phyloP scores from a whole-genome alignment of 176 grass and related monocot genomes.

The Musa beccarii region DNA sequence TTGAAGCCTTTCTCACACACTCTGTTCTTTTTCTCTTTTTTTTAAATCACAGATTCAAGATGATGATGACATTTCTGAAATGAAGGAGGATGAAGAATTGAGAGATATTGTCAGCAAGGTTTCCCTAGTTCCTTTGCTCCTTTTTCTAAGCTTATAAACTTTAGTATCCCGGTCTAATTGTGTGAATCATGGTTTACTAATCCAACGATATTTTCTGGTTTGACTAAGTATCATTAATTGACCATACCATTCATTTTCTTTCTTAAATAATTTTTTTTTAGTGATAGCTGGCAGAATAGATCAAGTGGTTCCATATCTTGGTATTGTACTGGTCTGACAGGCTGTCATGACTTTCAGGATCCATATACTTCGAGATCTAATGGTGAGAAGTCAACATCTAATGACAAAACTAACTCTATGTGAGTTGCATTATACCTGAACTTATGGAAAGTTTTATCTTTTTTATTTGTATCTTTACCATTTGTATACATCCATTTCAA shows the following conservation, averaged over 20 bases:
- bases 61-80: conserved; percentile 65
- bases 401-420: conserved; percentile 45
- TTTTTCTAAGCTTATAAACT: not conserved
- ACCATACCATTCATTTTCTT: too few species aligned
- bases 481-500: too few species aligned
- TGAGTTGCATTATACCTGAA: conserved; percentile 25
- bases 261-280: too few species aligned
- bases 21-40: not conserved
- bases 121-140: not conserved
- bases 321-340: too few species aligned
- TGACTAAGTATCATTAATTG: too few species aligned
- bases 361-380: conserved; percentile 42
- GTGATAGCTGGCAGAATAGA: too few species aligned
- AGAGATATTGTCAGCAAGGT: conserved; percentile 50
- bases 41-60: conserved; percentile 33
- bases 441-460: conserved; percentile 4
- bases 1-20: not conserved
- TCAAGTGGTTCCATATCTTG: too few species aligned
- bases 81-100: conserved; percentile 81
- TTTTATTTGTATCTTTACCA: not conserved
- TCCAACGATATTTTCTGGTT: too few species aligned
- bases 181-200: too few species aligned
- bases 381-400: conserved; percentile 34
- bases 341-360: conserved; percentile 27
- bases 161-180: too few species aligned